Base-by-base conservation (phyloP, 2,329 filamentous ascomycete species). In the Trichoderma sp. region DNA sequence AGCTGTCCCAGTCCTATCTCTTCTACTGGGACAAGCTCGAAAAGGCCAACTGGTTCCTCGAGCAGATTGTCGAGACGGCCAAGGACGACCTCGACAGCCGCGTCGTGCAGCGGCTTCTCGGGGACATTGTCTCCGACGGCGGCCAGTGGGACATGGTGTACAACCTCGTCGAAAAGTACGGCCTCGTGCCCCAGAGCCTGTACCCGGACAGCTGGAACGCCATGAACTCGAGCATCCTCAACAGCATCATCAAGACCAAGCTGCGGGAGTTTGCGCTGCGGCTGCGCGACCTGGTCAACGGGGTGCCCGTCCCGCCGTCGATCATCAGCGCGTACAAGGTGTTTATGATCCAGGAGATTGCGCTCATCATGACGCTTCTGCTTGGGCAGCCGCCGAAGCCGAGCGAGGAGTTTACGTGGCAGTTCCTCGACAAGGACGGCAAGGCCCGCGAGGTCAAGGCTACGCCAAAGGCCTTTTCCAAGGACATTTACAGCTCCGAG, bases 1-100 rank as follows among this genome's bases (percentile, higher is more conserved):
- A 97, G 82, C 84, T 97, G n/a, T 93, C 90, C 34, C 93, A 97
- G 79, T 84, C 90, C 1, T 96, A 96, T 74, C 85, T 97, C 4
- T 97, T 94, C 81, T 97, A 93, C 84, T 96, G 91, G 90, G 93
- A 97, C 78, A 97, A 97, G 81, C 87, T 97, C 22, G 93, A 97
- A 79, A 97, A 97, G 79, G 85, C 90, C 9, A 97, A 97, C 78
- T 97, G 87, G 82, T 97, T 96, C 80, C 85, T 97, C 19, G 92
- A 96, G 79, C 90, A 92, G 74, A 87, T 94, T 69, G 86, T 97
- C 66, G 88, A 92, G 70, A 96, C 93, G 0, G 85, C 87, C 0
- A 81, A 83, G 61, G 85, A 93, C 73, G 87, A 90, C 37, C 83
- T 96, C 1, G 91, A 94, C 71, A 85, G 89, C 25, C 82, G 93